phyloP scores from a whole-genome alignment of 805 yeast genomes.

The Cyberlindnera subsufficiens region DNA sequence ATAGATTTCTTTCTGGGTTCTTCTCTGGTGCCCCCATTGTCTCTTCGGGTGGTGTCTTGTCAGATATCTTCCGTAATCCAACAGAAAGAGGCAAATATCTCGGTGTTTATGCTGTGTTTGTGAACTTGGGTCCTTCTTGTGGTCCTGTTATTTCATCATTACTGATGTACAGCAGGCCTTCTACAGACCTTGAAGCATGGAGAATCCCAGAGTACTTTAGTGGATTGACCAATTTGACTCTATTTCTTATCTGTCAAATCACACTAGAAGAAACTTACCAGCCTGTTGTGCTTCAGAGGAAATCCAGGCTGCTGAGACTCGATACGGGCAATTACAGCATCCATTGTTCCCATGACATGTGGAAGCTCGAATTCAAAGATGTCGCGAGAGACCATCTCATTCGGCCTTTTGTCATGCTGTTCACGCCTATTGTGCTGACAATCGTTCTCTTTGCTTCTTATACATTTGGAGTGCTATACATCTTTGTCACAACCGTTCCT shows the following conservation, averaged over 20 bases:
- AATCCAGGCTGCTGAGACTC: slow-evolving; percentile 10
- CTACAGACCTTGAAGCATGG: slow-evolving; percentile 40
- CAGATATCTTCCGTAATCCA: slow-evolving; percentile 45
- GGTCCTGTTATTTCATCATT: slow-evolving; percentile 48
- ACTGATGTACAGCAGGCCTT: slow-evolving; percentile 32
- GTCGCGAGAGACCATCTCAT: slow-evolving; percentile 12
- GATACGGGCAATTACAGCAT: slow-evolving; percentile 6
- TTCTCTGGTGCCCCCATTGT: slow-evolving; percentile 57
- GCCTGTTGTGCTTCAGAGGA: slow-evolving; percentile 10
- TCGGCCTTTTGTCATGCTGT: slow-evolving; percentile 15
- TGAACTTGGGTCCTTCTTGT: slow-evolving; percentile 33
- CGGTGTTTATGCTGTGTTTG: slow-evolving; percentile 43
- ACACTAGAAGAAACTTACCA: slow-evolving; percentile 17
- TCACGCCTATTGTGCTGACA: slow-evolving; percentile 30
- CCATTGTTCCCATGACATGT: slow-evolving; percentile 15
- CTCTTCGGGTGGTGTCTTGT: slow-evolving; percentile 46
- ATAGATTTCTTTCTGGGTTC: slow-evolving; percentile 55
- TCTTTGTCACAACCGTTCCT: slow-evolving; percentile 39
- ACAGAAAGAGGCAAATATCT: slow-evolving; percentile 47
- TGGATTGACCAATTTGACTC: slow-evolving; percentile 34
- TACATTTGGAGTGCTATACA: slow-evolving; percentile 42
- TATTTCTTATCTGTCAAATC: slow-evolving; percentile 32
- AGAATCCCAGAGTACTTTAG: slow-evolving; percentile 50
- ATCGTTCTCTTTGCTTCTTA: slow-evolving; percentile 41
- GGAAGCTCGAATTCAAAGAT: slow-evolving; percentile 12